Evolutionary conservation across 805 yeast species (phyloP).

Genomic region (Sungouiozyma ichnusensis): DNA sequence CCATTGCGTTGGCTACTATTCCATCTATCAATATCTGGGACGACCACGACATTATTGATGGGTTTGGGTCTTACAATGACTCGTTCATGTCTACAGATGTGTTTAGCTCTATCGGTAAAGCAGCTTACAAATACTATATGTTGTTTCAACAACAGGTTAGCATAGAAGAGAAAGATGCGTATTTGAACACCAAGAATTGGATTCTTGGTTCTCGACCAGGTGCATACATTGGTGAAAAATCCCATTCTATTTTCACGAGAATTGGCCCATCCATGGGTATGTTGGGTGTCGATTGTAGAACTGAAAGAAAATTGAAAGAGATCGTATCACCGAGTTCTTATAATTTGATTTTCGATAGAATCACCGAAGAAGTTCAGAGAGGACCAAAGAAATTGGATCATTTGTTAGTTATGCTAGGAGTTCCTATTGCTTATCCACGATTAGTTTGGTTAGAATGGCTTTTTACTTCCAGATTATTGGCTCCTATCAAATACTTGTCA

Average conservation of each 20-base stretch:
- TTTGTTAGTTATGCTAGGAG: slow-evolving; percentile 75
- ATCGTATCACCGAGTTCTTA: slow-evolving; percentile 51
- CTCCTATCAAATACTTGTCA: slow-evolving; percentile 54
- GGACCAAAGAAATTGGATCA: slow-evolving; percentile 50
- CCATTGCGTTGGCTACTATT: slow-evolving; percentile 68
- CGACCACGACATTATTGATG: slow-evolving; percentile 95
- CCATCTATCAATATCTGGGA: slow-evolving; percentile 83
- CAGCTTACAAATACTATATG: slow-evolving; percentile 81
- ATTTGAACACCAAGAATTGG: slow-evolving; percentile 46
- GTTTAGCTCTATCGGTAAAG: slow-evolving; percentile 60
- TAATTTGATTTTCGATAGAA: slow-evolving; percentile 45
- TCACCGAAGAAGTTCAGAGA: slow-evolving; percentile 42
- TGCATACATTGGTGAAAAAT: slow-evolving; percentile 47
- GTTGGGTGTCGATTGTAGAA: slow-evolving; percentile 83
- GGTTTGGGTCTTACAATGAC: slow-evolving; percentile 82
- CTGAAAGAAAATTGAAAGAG: slow-evolving; percentile 63
- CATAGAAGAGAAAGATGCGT: slow-evolving; percentile 31
- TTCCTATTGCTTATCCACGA: slow-evolving; percentile 91
- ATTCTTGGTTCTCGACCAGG: slow-evolving; percentile 48
- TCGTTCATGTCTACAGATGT: slow-evolving; percentile 61
- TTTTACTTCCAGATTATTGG: slow-evolving; percentile 49
- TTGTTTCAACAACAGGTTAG: slow-evolving; percentile 80
- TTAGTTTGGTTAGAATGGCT: slow-evolving; percentile 82
- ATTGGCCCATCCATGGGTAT: slow-evolving; percentile 66
- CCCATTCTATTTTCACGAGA: slow-evolving; percentile 62